phyloP scores from a whole-genome alignment of 768 basidiomycete species.

The Serpula lacrymans region DNA sequence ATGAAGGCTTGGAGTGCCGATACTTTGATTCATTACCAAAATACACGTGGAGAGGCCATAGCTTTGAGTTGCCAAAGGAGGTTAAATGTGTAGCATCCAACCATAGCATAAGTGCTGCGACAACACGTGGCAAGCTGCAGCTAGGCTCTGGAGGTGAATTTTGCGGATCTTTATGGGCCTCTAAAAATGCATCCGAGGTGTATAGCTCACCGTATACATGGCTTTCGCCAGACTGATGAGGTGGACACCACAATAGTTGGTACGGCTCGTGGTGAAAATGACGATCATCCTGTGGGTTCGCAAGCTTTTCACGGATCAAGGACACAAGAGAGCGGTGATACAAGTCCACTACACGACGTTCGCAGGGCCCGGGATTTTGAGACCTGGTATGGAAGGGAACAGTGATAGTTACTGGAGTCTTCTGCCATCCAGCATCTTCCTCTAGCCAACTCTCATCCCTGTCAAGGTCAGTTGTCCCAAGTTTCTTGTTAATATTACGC shows the following conservation, averaged over 20 bases:
- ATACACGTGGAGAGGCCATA: constrained; percentile 22
- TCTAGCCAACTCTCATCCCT: constrained; percentile 4
- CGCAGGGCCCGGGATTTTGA: not conserved
- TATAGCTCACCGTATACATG: constrained; percentile 14
- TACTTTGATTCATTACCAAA: constrained; percentile 24
- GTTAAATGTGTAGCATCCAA: constrained; percentile 29
- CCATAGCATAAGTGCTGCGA: constrained; percentile 24
- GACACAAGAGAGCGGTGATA: constrained; percentile 11
- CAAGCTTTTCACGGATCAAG: constrained; percentile 12
- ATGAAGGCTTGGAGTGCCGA: constrained; percentile 8
- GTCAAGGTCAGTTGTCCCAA: constrained; percentile 8
- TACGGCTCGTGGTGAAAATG: constrained; percentile 10
- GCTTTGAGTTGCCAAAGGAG: constrained; percentile 23
- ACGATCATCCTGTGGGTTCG: constrained; percentile 3
- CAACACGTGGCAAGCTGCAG: constrained; percentile 11
- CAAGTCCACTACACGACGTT: constrained; percentile 7
- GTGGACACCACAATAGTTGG: constrained; percentile 1
- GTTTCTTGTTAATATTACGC: constrained; percentile 6
- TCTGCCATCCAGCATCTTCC: constrained; percentile 13
- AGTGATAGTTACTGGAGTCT: constrained; percentile 3
- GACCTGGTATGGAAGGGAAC: constrained; percentile 7
- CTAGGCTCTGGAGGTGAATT: constrained; percentile 12
- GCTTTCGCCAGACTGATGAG: not conserved
- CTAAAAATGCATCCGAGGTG: constrained; percentile 9
- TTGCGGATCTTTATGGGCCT: constrained; percentile 10